Conservation (phyloP, 805 yeast genomes). For the Myxozyma melibiosi region DNA sequence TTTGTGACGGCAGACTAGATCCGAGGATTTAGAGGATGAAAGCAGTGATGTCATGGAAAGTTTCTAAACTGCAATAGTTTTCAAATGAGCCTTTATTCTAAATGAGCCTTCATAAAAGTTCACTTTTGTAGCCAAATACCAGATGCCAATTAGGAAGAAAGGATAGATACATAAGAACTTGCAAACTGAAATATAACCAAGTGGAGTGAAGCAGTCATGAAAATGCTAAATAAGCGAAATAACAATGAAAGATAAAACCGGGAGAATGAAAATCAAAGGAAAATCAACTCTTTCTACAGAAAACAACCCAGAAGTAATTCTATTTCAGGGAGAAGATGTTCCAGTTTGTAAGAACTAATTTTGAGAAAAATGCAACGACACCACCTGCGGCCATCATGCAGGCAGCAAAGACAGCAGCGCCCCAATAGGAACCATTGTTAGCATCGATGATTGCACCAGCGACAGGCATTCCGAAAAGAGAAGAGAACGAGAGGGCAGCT, state of each 20-base stretch:
- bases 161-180: no score
- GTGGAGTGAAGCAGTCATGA: no score
- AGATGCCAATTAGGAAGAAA: not conserved
- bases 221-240: no score
- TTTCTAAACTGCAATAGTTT: no score
- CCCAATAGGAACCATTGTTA: conserved; percentile 31
- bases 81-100: no score
- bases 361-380: conserved; percentile 4
- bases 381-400: conserved; percentile 23
- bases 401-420: conserved; percentile 34
- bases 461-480: conserved; percentile 40
- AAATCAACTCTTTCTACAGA: not conserved
- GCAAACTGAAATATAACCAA: not conserved
- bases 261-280: not conserved
- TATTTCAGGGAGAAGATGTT: not conserved
- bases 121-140: not conserved
- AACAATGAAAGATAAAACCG: no score
- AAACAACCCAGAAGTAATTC: conserved; percentile 16
- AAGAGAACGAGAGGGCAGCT: conserved; percentile 55
- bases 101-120: no score
- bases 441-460: conserved; percentile 38
- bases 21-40: no score
- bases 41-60: no score
- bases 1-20: conserved; percentile 5
- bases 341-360: conserved; percentile 6